Conservation (phyloP, 75 land plant genomes). For the Picea glauca region DNA sequence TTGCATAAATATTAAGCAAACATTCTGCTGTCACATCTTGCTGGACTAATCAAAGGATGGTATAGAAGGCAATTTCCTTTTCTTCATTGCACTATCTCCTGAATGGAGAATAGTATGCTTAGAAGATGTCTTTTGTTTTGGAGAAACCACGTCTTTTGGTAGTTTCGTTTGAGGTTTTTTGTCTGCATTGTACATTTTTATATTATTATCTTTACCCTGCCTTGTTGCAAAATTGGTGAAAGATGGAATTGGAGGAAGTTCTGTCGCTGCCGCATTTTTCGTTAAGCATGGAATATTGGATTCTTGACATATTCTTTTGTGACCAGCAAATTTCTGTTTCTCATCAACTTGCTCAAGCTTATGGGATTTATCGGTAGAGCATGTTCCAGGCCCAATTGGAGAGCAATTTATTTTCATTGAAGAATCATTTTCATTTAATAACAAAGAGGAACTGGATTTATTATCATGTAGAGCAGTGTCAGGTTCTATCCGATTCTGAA, state of each 20-base stretch:
- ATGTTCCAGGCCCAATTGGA: not conserved
- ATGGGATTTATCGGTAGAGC: not conserved
- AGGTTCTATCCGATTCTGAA: constrained; percentile 26
- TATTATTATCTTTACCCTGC: not conserved
- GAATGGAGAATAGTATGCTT: too few species aligned
- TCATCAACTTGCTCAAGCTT: not conserved
- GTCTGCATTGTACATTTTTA: not conserved
- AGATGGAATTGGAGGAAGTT: constrained; percentile 50
- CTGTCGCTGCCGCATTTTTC: constrained; percentile 9
- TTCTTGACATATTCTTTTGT: constrained; percentile 4
- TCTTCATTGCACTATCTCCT: not conserved
- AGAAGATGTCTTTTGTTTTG: not conserved
- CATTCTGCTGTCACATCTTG: too few species aligned
- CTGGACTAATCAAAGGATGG: not conserved
- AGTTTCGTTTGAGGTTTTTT: not conserved
- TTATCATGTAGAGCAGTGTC: constrained; percentile 1
- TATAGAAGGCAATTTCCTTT: constrained; percentile 1
- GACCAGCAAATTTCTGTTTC: not conserved
- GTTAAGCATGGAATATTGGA: not conserved
- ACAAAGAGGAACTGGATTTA: constrained; percentile 4
- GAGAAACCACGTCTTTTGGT: not conserved
- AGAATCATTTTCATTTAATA: constrained; percentile 9
- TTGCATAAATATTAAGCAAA: not conserved
- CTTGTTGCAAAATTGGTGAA: constrained; percentile 43
- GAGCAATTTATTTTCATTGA: not conserved